A percentile compares a stretch with the other conserved stretches of the same genome.
These are phyloP conservation scores for Ambrosiella beaveri DNA, from an alignment of 2,329 filamentous ascomycete species.

Conservation along the genomic window DNA sequence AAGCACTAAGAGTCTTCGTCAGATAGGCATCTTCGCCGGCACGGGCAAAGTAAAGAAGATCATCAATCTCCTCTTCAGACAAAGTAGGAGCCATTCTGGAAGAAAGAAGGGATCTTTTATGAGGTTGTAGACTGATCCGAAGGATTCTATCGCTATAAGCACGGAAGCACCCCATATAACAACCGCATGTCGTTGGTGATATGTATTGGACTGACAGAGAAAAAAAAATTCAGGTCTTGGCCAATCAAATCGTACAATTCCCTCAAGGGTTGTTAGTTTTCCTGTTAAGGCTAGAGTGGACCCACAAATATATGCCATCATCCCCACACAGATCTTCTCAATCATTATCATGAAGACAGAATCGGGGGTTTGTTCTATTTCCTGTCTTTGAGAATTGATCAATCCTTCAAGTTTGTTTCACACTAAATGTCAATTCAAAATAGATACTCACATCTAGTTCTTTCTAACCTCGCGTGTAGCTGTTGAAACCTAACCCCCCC, in stretches of 20 bases:
- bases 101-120: neutral
- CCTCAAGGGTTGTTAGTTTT: slow-evolving; percentile 2
- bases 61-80: slow-evolving; percentile 69
- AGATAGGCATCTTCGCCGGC: slow-evolving; percentile 60
- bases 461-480: too few species aligned
- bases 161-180: neutral
- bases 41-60: slow-evolving; percentile 76
- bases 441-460: too few species aligned
- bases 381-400: too few species aligned
- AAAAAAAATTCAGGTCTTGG: slow-evolving; percentile 5
- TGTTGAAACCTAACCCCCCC: too few species aligned
- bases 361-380: too few species aligned
- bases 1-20: slow-evolving; percentile 34
- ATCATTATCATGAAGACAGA: too few species aligned
- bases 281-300: slow-evolving; percentile 1
- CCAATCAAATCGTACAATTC: slow-evolving; percentile 8
- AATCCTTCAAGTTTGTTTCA: too few species aligned
- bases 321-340: too few species aligned
- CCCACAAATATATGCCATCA: neutral
- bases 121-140: neutral
- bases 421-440: too few species aligned
- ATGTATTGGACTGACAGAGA: neutral
- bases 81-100: slow-evolving; percentile 33
- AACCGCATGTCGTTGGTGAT: neutral
- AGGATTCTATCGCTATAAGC: neutral